Base-by-base conservation (phyloP, 176 grass and related monocot genomes). In the Bromus sterilis region DNA sequence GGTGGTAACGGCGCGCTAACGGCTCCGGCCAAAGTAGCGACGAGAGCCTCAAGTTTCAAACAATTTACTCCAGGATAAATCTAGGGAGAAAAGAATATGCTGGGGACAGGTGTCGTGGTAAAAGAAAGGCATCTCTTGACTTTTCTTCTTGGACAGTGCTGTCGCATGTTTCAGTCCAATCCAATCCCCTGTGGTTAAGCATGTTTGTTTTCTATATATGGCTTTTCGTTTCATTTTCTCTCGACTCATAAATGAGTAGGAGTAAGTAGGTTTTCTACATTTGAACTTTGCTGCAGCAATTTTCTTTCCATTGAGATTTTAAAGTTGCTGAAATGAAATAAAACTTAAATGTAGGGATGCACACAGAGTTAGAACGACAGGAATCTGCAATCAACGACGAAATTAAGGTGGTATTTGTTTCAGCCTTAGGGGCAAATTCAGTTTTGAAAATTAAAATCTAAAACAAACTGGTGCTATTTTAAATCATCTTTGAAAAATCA, bases 1-100 rank as follows among this genome's bases (percentile, higher is more conserved):
- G 4, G 4, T 20, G 41, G 0, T 85, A 71, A 89, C 80, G 76
- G 84, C 23, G 55, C 3, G 70, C 7, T 84, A 82, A 85, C 78
- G 78, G 73, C 51, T 34, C 39, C 26, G 25, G 5, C 64, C 28
- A 4, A 32, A 51, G 32, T 76, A 23, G 23, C 79, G 78, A 25
- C 28, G 11, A 31, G 3, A 6, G 5, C 65, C 11, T 2, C 1
- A 7, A 0, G 24, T 58, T 41, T 40, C 1, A 35, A 5, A 13
- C 2, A 57, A 68, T 55, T 55, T 53, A 13, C 43, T n/a, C 46
- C 6, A 3, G 6, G 46, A 3, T 18, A 31, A 18, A 32, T 63
- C 60, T 62, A 15, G 5, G 6, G 23, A 36, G 43, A 15, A 18
- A 51, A 51, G 8, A 51, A 37, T 7, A 37, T 51, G 48, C 18